Evolutionary conservation across 257 asterid genomes (phyloP).

Genomic region (Ehretia macrophylla): DNA sequence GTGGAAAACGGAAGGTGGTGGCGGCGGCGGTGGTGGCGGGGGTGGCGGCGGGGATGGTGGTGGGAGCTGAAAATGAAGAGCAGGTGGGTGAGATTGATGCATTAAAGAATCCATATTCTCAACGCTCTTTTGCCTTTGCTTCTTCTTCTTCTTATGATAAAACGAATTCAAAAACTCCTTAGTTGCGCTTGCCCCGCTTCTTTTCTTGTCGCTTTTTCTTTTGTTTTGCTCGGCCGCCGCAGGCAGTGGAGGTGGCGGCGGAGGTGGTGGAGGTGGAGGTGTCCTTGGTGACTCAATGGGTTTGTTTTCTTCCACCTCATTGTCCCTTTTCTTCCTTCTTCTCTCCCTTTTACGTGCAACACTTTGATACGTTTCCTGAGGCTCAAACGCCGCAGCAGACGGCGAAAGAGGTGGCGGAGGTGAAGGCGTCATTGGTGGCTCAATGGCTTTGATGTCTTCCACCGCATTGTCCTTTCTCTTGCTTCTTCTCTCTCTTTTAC

Average conservation of each 20-base stretch:
- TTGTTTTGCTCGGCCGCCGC: slow-evolving; percentile 24
- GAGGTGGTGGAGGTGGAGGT: slow-evolving; percentile 43
- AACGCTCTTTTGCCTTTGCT: slow-evolving; percentile 62
- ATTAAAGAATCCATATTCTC: slow-evolving; percentile 65
- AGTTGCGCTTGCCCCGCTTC: slow-evolving; percentile 57
- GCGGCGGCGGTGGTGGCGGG: slow-evolving; percentile 47
- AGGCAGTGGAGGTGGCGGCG: slow-evolving; percentile 40
- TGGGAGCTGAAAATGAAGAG: slow-evolving; percentile 32
- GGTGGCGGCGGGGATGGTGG: slow-evolving; percentile 38
- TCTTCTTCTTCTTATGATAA: slow-evolving; percentile 67
- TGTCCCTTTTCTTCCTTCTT: slow-evolving; percentile 26
- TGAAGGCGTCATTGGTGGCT: slow-evolving; percentile 11
- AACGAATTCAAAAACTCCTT: slow-evolving; percentile 73
- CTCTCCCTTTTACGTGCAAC: slow-evolving; percentile 35
- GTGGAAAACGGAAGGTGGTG: slow-evolving; percentile 49
- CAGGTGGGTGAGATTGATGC: slow-evolving; percentile 44
- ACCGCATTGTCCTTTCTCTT: slow-evolving; percentile 23
- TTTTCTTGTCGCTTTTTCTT: slow-evolving; percentile 44
- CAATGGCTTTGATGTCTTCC: slow-evolving; percentile 22
- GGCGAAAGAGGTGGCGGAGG: slow-evolving; percentile 14
- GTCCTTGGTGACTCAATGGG: slow-evolving; percentile 19
- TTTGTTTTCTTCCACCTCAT: slow-evolving; percentile 24
- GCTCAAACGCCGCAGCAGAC: slow-evolving; percentile 14
- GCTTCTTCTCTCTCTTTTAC: slow-evolving; percentile 37
- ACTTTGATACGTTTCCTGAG: slow-evolving; percentile 25